Evolutionary conservation across 2,329 filamentous ascomycete genomes (phyloP), one percentile per base, ranked within the genome.

Genomic region (Alternaria viburni): DNA sequence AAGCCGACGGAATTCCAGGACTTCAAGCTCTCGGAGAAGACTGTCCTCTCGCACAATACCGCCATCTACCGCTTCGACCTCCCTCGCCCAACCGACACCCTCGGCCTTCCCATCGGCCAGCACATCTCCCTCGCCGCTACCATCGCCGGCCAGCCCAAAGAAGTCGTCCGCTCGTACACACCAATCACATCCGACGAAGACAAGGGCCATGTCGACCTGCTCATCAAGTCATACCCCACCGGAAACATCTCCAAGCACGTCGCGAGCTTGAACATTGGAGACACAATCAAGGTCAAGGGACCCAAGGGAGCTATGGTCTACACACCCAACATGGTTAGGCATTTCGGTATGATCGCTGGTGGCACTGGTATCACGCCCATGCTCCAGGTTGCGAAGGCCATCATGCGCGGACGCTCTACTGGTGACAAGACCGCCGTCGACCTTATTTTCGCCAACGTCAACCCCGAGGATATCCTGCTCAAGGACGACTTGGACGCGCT

Each of bases 271-370:
- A 88, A 87, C 68, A 87, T 97, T 64, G 94, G 95, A 66, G 74
- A 81, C 81, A 90, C 87, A 65, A 96, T 99, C 86, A 93, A 93
- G 80, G 91, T 98, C 74, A 90, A 89, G 74, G 96, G 96, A 10
- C 96, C 96, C 81, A 98, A 98, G 87, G 96, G 96, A 73, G 95
- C 95, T 74, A 97, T 99, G 87, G 92, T 97, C 67, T 99, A 99
- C 85, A 93, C 91, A 17, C 93, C 95, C 74, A 97, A 97, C 86
- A 95, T 99, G 92, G 93, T 95, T 74, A 90, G 92, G 69, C 92
- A 92, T 82, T 97, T 99, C 72, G 96, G 94, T 78, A 99, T 99
- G 96, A 93, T 99, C 78, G 93, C 96, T 68, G 96, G 96, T 71
- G 96, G 96, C 69, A 98, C 96, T 32, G 96, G 96, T 73, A 98